Evolutionary conservation across 140 eudicot species (phyloP), one percentile per base, ranked within the genome.

Genomic region (Oenanthe javanica): DNA sequence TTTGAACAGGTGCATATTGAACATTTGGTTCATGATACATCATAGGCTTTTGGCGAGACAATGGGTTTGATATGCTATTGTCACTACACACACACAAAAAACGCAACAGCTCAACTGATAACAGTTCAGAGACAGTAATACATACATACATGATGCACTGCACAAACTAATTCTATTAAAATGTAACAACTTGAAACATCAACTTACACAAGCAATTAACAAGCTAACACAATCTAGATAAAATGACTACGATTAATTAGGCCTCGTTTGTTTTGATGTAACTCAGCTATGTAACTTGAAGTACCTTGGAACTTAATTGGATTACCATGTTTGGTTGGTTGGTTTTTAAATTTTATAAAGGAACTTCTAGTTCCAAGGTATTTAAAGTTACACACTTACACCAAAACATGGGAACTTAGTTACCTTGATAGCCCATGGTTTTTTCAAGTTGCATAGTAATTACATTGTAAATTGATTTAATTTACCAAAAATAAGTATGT

Each of bases 21-120:
- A 81, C 83, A 79, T 79, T 63, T 63, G 84, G 94, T 43, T 94
- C 97, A 79, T 89, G 96, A 83, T 92, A 90, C 51, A 86, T 83
- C 82, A 85, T 75, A 12, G 88, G 93, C 59, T 83, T 91, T 84
- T 83, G 96, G 77, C 87, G 85, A 81, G 87, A 72, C 46, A 85
- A 72, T 2, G 88, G 90, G 76, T 84, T 89, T 45, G 82, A 63
- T 9, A 81, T 48, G 77, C 98, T 94, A 77, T 96, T 90, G 46
- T 94, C 98, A 84, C 98, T 94, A 94, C 82, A 82, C 19, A 67
- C 3, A 9, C 14, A 81, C 31, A 42, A 42, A 81, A 75, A 63
- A 77, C 72, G 23, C 40, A 78, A 25, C 45, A 66, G 42, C 9
- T 31, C 19, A 67, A 40, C 72, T 82, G 63, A 82, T 67, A 84